Percentiles rank a stretch among this genome's conserved stretches.
Conservation (phyloP, 73 alveolate species). For the Diophrys sp. region DNA sequence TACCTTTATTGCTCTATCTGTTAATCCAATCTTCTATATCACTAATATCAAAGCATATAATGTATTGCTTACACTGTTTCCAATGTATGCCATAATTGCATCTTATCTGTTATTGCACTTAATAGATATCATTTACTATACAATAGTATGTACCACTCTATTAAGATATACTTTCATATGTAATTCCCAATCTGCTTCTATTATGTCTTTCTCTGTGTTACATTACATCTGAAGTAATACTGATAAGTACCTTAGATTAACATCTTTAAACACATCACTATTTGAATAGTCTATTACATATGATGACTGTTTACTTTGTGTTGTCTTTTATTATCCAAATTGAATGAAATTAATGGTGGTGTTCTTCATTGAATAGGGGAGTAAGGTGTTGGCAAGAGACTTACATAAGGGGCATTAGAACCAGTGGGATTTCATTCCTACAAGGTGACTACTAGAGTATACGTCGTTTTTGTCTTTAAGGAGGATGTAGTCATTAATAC, state of each 20-base stretch:
- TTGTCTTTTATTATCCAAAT: neutral
- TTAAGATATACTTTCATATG: too few species aligned
- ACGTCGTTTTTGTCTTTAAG: constrained; percentile 6
- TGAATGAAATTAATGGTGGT: neutral
- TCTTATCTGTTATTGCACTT: neutral
- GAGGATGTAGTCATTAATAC: constrained; percentile 32
- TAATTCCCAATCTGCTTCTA: neutral
- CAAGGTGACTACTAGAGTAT: constrained; percentile 13
- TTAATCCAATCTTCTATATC: neutral
- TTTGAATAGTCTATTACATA: neutral
- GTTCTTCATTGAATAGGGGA: constrained; percentile 28
- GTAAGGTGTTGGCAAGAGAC: constrained; percentile 32
- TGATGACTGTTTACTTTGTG: too few species aligned
- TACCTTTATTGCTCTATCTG: neutral
- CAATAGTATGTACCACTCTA: too few species aligned
- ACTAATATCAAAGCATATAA: neutral
- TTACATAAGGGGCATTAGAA: constrained; percentile 64
- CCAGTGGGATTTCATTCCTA: constrained; percentile 23
- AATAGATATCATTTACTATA: neutral
- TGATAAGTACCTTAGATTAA: neutral
- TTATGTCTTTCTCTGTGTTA: neutral
- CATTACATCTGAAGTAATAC: too few species aligned
- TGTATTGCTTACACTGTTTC: neutral
- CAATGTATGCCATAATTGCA: neutral
- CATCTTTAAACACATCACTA: neutral